phyloP scores from a whole-genome alignment of 257 asterid species.

The Ajuga chamaepitys region DNA sequence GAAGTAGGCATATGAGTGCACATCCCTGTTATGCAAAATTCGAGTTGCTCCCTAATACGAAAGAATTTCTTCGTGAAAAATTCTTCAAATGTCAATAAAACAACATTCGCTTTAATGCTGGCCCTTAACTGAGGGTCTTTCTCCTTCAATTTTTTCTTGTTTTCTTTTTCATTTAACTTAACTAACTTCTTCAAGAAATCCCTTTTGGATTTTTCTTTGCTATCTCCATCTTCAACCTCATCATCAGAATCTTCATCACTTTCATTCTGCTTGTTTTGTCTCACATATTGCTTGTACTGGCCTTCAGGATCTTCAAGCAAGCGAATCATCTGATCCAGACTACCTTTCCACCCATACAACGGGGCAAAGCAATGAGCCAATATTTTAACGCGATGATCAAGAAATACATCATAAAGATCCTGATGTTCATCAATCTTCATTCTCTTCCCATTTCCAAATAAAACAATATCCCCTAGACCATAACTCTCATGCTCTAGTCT shows the following conservation, averaged over 20 bases:
- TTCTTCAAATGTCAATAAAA: conserved; percentile 36
- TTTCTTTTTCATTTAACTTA: conserved; percentile 20
- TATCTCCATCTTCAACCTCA: background rate
- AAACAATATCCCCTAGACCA: conserved; percentile 60
- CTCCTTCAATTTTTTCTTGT: conserved; percentile 22
- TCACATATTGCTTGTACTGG: conserved; percentile 29
- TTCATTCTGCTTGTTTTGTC: background rate
- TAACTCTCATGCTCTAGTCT: conserved; percentile 23
- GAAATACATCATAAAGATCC: conserved; percentile 46
- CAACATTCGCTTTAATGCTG: background rate
- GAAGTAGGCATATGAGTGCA: conserved; percentile 57
- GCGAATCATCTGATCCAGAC: conserved; percentile 22
- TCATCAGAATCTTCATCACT: background rate
- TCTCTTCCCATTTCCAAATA: conserved; percentile 51
- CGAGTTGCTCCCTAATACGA: conserved; percentile 9
- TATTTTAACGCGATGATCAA: conserved; percentile 32
- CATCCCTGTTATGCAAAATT: conserved; percentile 29
- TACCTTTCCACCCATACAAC: conserved; percentile 34
- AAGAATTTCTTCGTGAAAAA: conserved; percentile 30
- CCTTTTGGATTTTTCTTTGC: background rate
- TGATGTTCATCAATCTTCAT: conserved; percentile 49
- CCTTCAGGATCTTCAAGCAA: conserved; percentile 45
- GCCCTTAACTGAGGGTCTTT: background rate
- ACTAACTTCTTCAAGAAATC: conserved; percentile 28
- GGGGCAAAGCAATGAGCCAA: conserved; percentile 28